These are phyloP conservation scores for Raphidocelis subcapitata DNA, from an alignment of 139 green algal genomes.

Conservation along the genomic window DNA sequence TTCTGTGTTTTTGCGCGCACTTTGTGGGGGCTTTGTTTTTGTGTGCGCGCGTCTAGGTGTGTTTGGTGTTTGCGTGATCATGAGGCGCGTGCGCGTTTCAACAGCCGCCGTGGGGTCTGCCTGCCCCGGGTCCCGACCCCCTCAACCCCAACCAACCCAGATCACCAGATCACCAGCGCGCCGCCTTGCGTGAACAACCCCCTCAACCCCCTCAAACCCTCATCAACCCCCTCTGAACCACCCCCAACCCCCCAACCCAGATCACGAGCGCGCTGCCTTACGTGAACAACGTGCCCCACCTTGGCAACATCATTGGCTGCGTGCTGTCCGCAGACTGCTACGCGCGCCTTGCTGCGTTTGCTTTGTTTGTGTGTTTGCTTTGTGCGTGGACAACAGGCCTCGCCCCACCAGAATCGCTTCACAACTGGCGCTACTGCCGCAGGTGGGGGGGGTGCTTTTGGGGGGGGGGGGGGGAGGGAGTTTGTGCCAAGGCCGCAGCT, in stretches of 20 bases:
- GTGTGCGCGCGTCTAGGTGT: neutral
- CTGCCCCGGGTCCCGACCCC: neutral
- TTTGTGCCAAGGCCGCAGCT: no score
- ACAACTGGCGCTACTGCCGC: no score
- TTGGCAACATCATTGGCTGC: slow-evolving; percentile 99
- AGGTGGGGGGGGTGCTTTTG: no score
- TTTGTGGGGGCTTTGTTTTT: no score
- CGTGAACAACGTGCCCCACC: slow-evolving; percentile 99
- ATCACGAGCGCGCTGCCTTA: slow-evolving; percentile 97
- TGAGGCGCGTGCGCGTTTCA: neutral
- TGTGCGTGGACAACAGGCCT: no score
- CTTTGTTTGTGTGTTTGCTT: no score
- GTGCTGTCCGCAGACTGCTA: slow-evolving; percentile 95
- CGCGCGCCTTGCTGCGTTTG: no score
- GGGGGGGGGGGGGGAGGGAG: no score
- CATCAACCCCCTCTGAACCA: no score
- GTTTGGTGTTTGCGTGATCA: neutral
- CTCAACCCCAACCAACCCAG: neutral
- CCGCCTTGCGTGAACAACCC: slow-evolving; percentile 99
- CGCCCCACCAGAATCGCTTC: no score
- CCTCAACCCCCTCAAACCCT: slow-evolving; percentile 90
- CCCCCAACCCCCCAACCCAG: slow-evolving; percentile 8
- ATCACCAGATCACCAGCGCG: slow-evolving; percentile 82
- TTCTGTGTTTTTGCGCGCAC: neutral
- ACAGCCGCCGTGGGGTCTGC: neutral